Percentiles rank a stretch among this genome's conserved stretches.
These are phyloP conservation scores for Fusarium siculi DNA, from an alignment of 2,329 filamentous ascomycete genomes.

Conservation along the genomic window DNA sequence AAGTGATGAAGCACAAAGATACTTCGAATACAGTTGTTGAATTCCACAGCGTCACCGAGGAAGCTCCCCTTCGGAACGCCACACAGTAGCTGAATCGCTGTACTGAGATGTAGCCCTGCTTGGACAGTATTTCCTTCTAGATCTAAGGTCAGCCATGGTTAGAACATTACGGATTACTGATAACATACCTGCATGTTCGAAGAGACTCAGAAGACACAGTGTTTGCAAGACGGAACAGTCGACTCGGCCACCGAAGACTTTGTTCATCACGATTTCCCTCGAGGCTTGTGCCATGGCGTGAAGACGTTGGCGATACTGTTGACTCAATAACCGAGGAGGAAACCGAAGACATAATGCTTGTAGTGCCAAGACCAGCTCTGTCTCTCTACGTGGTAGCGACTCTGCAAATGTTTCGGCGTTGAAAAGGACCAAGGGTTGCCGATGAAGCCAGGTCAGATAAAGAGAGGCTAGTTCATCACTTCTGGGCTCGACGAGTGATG, in stretches of 20 bases:
- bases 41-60: not conserved
- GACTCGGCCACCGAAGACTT: not conserved
- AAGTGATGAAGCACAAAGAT: not conserved
- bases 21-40: not conserved
- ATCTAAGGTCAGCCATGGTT: accelerated
- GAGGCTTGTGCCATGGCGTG: not conserved
- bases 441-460: not conserved
- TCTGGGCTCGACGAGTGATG: not conserved
- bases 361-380: not conserved
- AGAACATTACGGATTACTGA: accelerated
- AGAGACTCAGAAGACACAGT: not conserved
- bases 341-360: not conserved
- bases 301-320: not conserved
- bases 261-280: not conserved
- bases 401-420: not conserved
- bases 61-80: accelerated
- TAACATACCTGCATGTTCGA: not conserved
- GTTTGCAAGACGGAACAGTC: not conserved
- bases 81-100: not conserved
- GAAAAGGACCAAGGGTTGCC: not conserved
- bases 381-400: not conserved
- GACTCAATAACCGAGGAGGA: not conserved
- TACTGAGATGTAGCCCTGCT: not conserved
- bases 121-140: not conserved
- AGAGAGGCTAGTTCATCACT: not conserved